These are phyloP conservation scores for Lathyrus aphaca DNA, from an alignment of 306 rosid genomes.

Conservation along the genomic window DNA sequence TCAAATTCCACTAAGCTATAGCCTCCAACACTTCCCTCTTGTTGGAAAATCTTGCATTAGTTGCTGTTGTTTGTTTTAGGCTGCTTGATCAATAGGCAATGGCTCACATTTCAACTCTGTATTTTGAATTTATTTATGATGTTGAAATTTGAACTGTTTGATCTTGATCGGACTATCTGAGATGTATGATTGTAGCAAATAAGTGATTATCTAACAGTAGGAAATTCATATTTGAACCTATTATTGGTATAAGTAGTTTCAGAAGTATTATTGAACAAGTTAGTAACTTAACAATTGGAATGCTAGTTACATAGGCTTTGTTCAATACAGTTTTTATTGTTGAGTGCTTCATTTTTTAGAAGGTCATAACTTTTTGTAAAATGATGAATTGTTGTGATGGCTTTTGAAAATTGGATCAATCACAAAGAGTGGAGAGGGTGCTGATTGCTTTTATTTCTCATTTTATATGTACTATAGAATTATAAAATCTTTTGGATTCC, in stretches of 20 bases:
- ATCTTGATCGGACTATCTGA: not conserved
- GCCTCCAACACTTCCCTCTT: not conserved
- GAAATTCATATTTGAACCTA: not conserved
- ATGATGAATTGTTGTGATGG: not conserved
- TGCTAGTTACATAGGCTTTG: not conserved
- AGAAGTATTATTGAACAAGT: not conserved
- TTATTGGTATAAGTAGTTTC: not conserved
- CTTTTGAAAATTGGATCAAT: not conserved
- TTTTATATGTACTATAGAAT: not conserved
- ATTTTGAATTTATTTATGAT: not conserved
- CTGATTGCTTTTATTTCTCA: not conserved
- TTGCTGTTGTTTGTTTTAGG: not conserved
- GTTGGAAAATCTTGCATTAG: not conserved
- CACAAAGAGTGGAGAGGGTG: not conserved
- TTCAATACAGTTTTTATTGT: not conserved
- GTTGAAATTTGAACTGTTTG: not conserved
- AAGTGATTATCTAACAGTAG: not conserved
- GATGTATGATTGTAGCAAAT: not conserved
- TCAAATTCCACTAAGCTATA: not conserved
- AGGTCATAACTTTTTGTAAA: not conserved
- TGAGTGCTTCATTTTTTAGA: not conserved
- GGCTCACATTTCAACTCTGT: not conserved
- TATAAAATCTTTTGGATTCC: not conserved
- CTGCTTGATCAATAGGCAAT: not conserved
- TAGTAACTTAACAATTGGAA: not conserved